These are phyloP conservation scores for Acer campestre DNA, from an alignment of 345 rosid species.

Conservation along the genomic window DNA sequence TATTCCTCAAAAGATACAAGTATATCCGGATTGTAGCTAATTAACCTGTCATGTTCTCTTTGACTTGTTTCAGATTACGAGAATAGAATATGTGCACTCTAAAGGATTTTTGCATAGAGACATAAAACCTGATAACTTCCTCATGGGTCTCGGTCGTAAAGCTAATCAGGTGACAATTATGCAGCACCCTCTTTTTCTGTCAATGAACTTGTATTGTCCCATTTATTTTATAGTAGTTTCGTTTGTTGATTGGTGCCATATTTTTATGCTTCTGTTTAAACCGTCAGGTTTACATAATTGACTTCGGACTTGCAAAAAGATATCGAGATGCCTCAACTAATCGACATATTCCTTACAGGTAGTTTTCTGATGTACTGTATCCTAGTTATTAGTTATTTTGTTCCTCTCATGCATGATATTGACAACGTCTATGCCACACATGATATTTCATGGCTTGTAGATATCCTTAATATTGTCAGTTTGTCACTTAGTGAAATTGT, in stretches of 20 bases:
- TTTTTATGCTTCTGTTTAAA: constrained; percentile 2
- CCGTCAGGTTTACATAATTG: constrained; percentile 81
- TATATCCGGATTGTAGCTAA: neutral
- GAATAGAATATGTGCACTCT: constrained; percentile 78
- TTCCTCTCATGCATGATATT: neutral
- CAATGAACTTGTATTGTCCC: neutral
- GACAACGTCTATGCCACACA: neutral
- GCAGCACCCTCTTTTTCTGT: neutral
- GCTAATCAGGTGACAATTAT: constrained; percentile 64
- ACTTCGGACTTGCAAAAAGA: constrained; percentile 92
- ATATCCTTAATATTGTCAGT: neutral
- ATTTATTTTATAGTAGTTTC: neutral
- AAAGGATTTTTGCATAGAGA: constrained; percentile 90
- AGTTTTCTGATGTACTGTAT: neutral
- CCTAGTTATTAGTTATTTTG: neutral
- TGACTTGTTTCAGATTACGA: constrained; percentile 51
- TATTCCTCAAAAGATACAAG: neutral
- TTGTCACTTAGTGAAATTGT: neutral
- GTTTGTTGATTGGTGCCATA: neutral
- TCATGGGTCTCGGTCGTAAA: constrained; percentile 84
- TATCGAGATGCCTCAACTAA: constrained; percentile 77
- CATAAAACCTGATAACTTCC: constrained; percentile 90
- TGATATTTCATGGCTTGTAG: neutral
- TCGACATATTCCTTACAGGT: constrained; percentile 90
- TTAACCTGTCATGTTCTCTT: neutral